These are phyloP conservation scores for Melaleuca quinquenervia DNA, from an alignment of 345 rosid species.

Conservation along the genomic window DNA sequence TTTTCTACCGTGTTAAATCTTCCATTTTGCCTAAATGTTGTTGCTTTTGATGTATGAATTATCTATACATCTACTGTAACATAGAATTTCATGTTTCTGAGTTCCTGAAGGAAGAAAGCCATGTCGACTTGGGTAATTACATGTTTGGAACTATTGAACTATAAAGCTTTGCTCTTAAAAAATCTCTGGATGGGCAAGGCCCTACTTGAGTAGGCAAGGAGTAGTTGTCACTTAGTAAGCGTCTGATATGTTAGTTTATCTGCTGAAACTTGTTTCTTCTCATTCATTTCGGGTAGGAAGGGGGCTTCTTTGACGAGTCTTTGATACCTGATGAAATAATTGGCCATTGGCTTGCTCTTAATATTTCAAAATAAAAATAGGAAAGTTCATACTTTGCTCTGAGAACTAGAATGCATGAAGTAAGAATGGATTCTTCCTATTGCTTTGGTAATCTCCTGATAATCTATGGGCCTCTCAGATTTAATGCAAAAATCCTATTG, in stretches of 20 bases:
- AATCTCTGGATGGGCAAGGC: background rate
- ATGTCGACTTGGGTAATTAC: background rate
- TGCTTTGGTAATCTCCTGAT: background rate
- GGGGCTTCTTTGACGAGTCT: background rate
- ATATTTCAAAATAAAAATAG: background rate
- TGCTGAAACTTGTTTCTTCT: background rate
- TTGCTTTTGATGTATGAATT: background rate
- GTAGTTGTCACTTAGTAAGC: background rate
- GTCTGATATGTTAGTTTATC: background rate
- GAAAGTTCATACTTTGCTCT: background rate
- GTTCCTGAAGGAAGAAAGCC: background rate
- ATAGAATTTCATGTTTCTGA: background rate
- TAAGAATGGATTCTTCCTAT: background rate
- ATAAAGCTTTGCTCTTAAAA: background rate
- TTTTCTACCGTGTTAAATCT: background rate
- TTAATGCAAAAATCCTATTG: background rate
- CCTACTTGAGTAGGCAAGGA: background rate
- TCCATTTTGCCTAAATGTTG: background rate
- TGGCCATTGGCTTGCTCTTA: background rate
- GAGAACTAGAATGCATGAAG: background rate
- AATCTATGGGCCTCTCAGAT: background rate
- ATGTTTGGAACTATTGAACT: background rate
- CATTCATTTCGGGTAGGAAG: background rate
- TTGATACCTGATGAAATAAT: background rate
- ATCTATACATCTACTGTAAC: background rate